phyloP scores from a whole-genome alignment of 164 flowering plant genomes.

The Magnolia changhungtana region DNA sequence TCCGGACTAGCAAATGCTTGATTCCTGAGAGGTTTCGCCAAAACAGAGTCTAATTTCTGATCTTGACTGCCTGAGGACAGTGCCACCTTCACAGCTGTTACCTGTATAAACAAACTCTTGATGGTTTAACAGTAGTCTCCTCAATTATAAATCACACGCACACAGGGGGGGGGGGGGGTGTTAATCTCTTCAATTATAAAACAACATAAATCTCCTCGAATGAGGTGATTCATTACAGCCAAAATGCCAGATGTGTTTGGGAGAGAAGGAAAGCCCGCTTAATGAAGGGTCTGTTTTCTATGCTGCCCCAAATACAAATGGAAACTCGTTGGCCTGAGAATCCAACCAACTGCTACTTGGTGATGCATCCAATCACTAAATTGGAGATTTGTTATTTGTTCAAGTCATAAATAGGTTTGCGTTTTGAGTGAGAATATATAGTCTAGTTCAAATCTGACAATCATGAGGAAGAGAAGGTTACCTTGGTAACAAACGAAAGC shows the following conservation, averaged over 20 bases:
- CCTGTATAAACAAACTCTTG: slow-evolving; percentile 38
- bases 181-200: too few relatives aligned
- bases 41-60: slow-evolving; percentile 50
- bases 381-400: not conserved
- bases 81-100: slow-evolving; percentile 88
- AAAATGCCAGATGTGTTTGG: too few relatives aligned
- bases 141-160: not conserved
- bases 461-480: slow-evolving; percentile 12
- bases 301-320: not conserved
- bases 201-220: too few relatives aligned
- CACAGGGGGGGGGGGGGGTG: too few relatives aligned
- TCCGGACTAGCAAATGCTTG: slow-evolving; percentile 97
- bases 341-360: too few relatives aligned
- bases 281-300: too few relatives aligned
- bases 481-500: slow-evolving; percentile 99
- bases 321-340: not conserved
- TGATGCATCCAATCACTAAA: not conserved
- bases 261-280: too few relatives aligned
- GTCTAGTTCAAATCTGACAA: not conserved
- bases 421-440: not conserved
- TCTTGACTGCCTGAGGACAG: slow-evolving; percentile 70
- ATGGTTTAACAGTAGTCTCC: not conserved
- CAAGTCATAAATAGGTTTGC: not conserved
- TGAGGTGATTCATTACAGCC: too few relatives aligned
- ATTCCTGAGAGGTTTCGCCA: slow-evolving; percentile 76